Conservation (phyloP, 2,329 filamentous ascomycete genomes). For the Grosmannia penicillata region DNA sequence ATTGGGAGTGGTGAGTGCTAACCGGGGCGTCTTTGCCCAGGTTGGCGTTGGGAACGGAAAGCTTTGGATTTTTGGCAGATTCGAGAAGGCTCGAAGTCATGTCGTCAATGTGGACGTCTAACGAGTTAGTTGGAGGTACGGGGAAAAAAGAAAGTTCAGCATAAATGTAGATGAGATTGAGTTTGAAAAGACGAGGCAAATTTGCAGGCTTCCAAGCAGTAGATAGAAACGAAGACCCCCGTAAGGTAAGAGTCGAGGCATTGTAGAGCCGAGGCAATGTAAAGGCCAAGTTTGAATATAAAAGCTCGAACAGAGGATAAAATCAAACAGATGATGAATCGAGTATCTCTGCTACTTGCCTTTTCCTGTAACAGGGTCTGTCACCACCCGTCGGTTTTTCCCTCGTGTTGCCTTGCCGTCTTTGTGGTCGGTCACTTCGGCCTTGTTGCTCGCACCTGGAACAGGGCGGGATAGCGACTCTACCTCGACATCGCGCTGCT, state of each 20-base stretch:
- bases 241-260: too few species aligned
- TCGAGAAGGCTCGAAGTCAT: slow-evolving; percentile 46
- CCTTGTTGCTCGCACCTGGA: too few species aligned
- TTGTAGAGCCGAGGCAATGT: too few species aligned
- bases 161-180: too few species aligned
- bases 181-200: too few species aligned
- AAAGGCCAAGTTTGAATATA: too few species aligned
- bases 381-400: slow-evolving; percentile 54
- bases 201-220: too few species aligned
- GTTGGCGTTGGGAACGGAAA: slow-evolving; percentile 84
- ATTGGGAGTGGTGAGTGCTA: slow-evolving; percentile 56
- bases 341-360: slow-evolving; percentile 1
- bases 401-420: slow-evolving; percentile 5
- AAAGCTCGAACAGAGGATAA: not conserved
- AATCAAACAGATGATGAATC: not conserved
- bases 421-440: not conserved
- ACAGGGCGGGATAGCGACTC: too few species aligned
- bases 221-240: too few species aligned
- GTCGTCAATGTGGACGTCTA: slow-evolving; percentile 69
- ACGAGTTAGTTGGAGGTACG: not conserved
- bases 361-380: slow-evolving; percentile 76
- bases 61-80: slow-evolving; percentile 54
- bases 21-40: slow-evolving; percentile 60
- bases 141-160: too few species aligned
- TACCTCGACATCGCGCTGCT: slow-evolving; percentile 55